These are phyloP conservation scores for Pseudonectria foliicola DNA, from an alignment of 2,329 filamentous ascomycete species.

Conservation along the genomic window DNA sequence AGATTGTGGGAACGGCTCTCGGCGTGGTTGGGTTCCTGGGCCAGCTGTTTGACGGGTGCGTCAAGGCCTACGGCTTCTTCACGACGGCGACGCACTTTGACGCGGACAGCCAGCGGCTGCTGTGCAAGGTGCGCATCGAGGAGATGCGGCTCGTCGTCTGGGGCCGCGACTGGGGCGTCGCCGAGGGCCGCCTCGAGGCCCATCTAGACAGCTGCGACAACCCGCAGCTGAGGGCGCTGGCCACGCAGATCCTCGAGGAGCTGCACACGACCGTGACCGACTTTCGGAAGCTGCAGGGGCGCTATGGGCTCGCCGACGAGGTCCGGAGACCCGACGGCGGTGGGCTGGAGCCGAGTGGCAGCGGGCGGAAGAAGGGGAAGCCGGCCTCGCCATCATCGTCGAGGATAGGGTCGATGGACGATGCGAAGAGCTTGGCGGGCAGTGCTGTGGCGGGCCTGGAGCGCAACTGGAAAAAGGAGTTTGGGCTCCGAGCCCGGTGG, in stretches of 20 bases:
- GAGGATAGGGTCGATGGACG: constrained; percentile 15
- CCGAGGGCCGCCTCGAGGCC: constrained; percentile 37
- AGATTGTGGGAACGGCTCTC: constrained; percentile 35
- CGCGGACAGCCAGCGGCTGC: constrained; percentile 34
- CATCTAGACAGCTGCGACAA: constrained; percentile 32
- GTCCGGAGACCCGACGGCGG: constrained; percentile 1
- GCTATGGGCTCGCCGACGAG: constrained; percentile 34
- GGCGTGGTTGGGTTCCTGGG: constrained; percentile 38
- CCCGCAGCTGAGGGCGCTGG: constrained; percentile 31
- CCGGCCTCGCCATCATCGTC: constrained; percentile 15
- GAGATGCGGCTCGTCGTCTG: constrained; percentile 42
- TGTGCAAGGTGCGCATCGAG: constrained; percentile 43
- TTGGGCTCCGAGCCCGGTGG: constrained; percentile 33
- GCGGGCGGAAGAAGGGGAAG: constrained; percentile 7
- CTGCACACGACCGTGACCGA: constrained; percentile 38
- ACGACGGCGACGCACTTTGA: constrained; percentile 35
- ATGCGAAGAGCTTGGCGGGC: constrained; percentile 14
- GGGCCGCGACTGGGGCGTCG: constrained; percentile 41
- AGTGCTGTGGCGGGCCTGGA: constrained; percentile 11
- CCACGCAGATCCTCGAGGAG: constrained; percentile 35
- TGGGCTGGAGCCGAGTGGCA: constrained; percentile 8
- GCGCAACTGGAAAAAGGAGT: constrained; percentile 28
- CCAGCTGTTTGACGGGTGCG: constrained; percentile 40
- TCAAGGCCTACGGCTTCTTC: constrained; percentile 40
- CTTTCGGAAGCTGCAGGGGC: constrained; percentile 33